Evolutionary conservation across 2,329 filamentous ascomycete species (phyloP), one percentile per base, ranked within the genome.

Genomic region (Uncinocarpus reesii): DNA sequence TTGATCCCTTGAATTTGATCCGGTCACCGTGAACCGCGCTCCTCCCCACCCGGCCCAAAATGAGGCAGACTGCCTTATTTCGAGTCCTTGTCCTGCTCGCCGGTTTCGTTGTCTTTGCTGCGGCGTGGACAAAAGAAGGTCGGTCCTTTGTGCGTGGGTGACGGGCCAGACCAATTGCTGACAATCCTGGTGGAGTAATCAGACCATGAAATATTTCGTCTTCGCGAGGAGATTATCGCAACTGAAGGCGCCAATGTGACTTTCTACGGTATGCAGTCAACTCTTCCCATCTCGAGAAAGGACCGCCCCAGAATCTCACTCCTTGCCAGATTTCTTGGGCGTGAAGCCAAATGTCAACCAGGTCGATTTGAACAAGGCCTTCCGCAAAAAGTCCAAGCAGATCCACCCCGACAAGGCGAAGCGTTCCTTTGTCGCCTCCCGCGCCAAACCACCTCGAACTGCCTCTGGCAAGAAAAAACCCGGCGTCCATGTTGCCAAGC

Each of bases 171-270:
- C 46, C 18, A 34, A 32, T 15, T 47, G 15, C 36, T 48, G 7
- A 48, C 37, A 10, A 7, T 6, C 2, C n/a, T 28, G 35, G 13
- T 7, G 11, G 2, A 29, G 24, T 7, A 35, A 53, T 28, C 60
- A 93, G 92, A 98, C 70, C 87, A 93, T 64, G 92, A 98, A 71
- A 96, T 98, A 71, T 98, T 98, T 73, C 85, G 88, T 59, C 76
- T 98, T 53, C 83, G 83, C 62, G 88, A 95, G 70, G 92, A 96
- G 65, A 78, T 98, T 48, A 71, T 78, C 52, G 70, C 79, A 37
- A 73, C 80, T 55, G 86, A 95, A 65, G 88, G 92, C 50, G 61
- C 74, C 44, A 82, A 85, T 53, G 77, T 86, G 52, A 92, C 86
- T 58, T 98, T 98, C 70, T 98, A 98, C 78, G 74, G 71, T 74